phyloP scores from a whole-genome alignment of 176 grass and related monocot species.

The Aegilops bicornis region DNA sequence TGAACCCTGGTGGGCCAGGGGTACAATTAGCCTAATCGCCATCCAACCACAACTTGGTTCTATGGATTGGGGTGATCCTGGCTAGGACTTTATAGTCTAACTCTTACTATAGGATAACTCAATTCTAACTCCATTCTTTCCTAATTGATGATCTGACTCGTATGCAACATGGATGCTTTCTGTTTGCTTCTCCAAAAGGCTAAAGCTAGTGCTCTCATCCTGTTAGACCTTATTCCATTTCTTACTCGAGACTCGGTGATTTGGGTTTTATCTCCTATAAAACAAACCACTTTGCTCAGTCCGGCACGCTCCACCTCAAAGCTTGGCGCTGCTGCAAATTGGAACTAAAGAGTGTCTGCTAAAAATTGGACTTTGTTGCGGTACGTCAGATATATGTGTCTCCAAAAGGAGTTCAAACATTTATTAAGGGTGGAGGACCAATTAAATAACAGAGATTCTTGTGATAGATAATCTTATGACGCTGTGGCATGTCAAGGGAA shows the following conservation, averaged over 20 bases:
- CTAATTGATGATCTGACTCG: background rate
- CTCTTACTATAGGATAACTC: background rate
- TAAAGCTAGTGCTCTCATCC: background rate
- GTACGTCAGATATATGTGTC: background rate
- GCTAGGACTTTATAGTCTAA: background rate
- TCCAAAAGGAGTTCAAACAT: background rate
- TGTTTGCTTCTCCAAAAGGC: constrained; percentile 1
- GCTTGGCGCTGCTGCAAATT: background rate
- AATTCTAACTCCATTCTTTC: background rate
- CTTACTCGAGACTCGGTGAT: background rate
- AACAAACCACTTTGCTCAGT: background rate
- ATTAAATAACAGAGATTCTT: too few species aligned
- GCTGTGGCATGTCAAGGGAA: too few species aligned
- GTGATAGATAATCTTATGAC: too few species aligned
- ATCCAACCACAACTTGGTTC: too few species aligned
- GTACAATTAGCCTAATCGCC: too few species aligned
- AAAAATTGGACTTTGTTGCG: background rate
- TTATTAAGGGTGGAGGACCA: background rate
- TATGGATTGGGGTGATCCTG: background rate
- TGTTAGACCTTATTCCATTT: background rate
- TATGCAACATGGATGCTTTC: background rate
- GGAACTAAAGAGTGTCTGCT: background rate
- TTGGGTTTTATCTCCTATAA: background rate
- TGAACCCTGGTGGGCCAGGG: too few species aligned
- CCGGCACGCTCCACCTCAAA: background rate